phyloP scores from a whole-genome alignment of 129 eudicot species.

The Ambrosia trifida region DNA sequence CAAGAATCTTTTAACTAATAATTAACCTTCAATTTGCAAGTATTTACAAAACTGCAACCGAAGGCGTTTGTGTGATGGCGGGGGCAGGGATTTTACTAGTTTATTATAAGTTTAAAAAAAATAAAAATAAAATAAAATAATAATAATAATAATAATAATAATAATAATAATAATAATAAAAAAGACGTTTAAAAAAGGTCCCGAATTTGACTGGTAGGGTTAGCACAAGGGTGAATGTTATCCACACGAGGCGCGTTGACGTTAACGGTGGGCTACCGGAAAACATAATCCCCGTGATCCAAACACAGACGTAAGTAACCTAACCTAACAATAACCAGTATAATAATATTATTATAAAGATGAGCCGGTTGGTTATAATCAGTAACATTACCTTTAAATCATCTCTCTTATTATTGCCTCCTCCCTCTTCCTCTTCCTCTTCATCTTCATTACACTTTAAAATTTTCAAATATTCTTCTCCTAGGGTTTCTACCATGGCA shows the following conservation, averaged over 20 bases:
- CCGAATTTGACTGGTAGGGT: not conserved
- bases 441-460: conserved; percentile 5
- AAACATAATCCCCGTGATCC: conserved; percentile 20
- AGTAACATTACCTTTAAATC: conserved; percentile 16
- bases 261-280: conserved; percentile 7
- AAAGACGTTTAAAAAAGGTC: too few species aligned
- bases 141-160: too few species aligned
- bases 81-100: too few species aligned
- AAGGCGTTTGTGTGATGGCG: too few species aligned
- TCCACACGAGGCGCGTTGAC: not conserved
- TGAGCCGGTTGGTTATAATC: conserved; percentile 37
- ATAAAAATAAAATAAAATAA: too few species aligned
- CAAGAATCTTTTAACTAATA: too few species aligned
- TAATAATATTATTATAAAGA: not conserved
- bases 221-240: not conserved
- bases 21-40: too few species aligned
- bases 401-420: conserved; percentile 1
- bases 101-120: too few species aligned
- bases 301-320: conserved; percentile 6
- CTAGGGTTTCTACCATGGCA: conserved; percentile 63
- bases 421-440: not conserved
- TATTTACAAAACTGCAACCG: too few species aligned
- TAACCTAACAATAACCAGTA: too few species aligned
- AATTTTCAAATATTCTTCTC: conserved; percentile 28
- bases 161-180: too few species aligned